phyloP scores from a whole-genome alignment of 768 basidiomycete species.

The Naganishia friedmannii region DNA sequence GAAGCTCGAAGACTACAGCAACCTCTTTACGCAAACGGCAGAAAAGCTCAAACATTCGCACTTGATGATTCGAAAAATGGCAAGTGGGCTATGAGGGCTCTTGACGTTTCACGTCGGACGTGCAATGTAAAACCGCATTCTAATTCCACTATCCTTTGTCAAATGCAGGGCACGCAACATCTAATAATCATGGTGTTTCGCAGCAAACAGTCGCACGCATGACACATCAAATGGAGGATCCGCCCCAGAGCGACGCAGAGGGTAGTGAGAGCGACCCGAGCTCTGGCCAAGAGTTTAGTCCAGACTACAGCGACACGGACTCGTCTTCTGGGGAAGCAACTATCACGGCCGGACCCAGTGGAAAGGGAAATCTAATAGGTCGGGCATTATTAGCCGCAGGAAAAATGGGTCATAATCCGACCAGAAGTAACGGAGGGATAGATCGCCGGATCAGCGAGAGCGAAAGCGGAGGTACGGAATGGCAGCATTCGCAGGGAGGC shows the following conservation, averaged over 20 bases:
- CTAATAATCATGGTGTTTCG: not conserved
- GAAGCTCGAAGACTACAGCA: not conserved
- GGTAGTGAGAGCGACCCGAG: slow-evolving; percentile 19
- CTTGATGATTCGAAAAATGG: not conserved
- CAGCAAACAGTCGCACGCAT: not conserved
- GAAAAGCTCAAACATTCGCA: not conserved
- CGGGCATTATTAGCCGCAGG: not conserved
- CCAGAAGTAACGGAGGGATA: not conserved
- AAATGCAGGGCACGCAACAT: not conserved
- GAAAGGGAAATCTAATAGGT: slow-evolving; percentile 20
- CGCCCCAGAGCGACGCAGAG: not conserved
- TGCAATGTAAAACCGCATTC: not conserved
- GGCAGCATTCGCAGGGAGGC: not conserved
- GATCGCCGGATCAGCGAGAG: not conserved
- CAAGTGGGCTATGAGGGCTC: not conserved
- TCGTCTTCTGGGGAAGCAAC: slow-evolving; percentile 21
- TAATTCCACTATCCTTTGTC: not conserved
- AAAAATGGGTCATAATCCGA: not conserved
- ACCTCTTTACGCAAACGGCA: not conserved
- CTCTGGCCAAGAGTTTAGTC: slow-evolving; percentile 22
- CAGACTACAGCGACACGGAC: slow-evolving; percentile 21
- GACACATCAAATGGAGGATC: not conserved
- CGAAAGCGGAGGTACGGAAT: not conserved
- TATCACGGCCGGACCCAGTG: slow-evolving; percentile 15
- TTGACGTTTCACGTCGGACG: not conserved